Evolutionary conservation across 208 protist genomes (phyloP).

Genomic region (Herpetomonas muscarum): DNA sequence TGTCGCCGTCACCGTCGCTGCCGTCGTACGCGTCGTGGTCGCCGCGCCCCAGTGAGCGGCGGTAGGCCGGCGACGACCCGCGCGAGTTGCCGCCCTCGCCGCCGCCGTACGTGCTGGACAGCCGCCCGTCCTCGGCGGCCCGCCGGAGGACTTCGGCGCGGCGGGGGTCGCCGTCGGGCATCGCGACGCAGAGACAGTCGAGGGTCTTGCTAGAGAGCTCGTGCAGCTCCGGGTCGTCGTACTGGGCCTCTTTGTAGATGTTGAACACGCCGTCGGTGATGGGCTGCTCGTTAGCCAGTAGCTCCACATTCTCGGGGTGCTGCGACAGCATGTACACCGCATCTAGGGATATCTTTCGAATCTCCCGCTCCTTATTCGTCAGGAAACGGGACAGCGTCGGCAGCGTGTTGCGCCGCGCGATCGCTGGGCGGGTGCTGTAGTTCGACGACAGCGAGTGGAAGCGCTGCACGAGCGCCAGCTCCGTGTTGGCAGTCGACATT

Average conservation of each 20-base stretch:
- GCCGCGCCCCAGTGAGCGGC: neutral
- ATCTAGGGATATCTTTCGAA: conserved; percentile 61
- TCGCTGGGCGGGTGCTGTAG: conserved; percentile 70
- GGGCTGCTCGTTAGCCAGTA: conserved; percentile 39
- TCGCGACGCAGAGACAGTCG: conserved; percentile 38
- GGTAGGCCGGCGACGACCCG: neutral
- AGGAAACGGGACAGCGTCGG: conserved; percentile 79
- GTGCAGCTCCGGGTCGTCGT: conserved; percentile 76
- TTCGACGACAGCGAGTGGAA: conserved; percentile 68
- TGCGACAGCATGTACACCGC: conserved; percentile 70
- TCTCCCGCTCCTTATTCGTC: conserved; percentile 70
- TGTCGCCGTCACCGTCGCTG: neutral
- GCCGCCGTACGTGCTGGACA: neutral
- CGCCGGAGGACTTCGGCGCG: conserved; percentile 18
- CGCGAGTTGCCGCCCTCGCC: neutral
- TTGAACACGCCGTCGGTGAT: conserved; percentile 52
- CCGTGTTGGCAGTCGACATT: conserved; percentile 68
- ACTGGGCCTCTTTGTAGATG: conserved; percentile 71
- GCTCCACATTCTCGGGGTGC: conserved; percentile 84
- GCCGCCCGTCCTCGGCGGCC: conserved; percentile 14
- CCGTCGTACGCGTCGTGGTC: neutral
- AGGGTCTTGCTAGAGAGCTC: conserved; percentile 45
- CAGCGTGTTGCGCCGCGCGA: conserved; percentile 83
- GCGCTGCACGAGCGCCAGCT: conserved; percentile 76
- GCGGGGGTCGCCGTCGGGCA: conserved; percentile 49